Conservation (phyloP, 2,329 filamentous ascomycete genomes). For the Huntiella abstrusa region DNA sequence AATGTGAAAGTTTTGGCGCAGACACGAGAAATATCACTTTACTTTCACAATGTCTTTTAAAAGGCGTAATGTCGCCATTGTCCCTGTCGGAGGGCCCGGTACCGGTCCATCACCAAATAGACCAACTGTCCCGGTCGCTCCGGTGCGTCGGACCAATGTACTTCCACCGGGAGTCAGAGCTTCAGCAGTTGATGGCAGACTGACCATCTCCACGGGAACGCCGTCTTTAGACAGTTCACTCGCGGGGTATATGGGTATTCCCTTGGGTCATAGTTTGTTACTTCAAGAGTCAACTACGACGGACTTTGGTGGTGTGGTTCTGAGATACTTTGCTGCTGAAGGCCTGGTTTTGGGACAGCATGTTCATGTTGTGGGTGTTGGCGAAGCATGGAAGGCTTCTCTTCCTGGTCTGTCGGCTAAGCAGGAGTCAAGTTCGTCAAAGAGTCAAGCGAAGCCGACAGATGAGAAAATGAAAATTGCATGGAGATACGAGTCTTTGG, state of each 20-base stretch:
- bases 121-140: constrained; percentile 20
- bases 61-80: constrained; percentile 35
- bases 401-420: constrained; percentile 47
- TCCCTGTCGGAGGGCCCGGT: constrained; percentile 15
- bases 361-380: constrained; percentile 67
- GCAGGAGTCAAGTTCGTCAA: background rate
- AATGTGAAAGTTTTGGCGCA: background rate
- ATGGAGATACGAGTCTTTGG: constrained; percentile 83
- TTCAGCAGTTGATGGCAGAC: constrained; percentile 72
- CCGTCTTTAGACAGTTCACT: constrained; percentile 68
- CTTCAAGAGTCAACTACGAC: constrained; percentile 84
- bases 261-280: constrained; percentile 62
- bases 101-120: constrained; percentile 12
- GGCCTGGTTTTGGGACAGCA: constrained; percentile 80
- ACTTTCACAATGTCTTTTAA: constrained; percentile 33
- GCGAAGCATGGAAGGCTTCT: constrained; percentile 64
- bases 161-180: constrained; percentile 41
- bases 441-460: background rate
- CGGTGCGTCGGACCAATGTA: constrained; percentile 8
- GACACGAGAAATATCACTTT: too few species aligned
- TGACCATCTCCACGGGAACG: constrained; percentile 81
- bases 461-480: constrained; percentile 85
- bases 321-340: constrained; percentile 83
- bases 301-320: constrained; percentile 69
- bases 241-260: constrained; percentile 69